Evolutionary conservation across 2,329 filamentous ascomycete species (phyloP), one percentile per base, ranked within the genome.

Genomic region (Gnomoniopsis sp.): DNA sequence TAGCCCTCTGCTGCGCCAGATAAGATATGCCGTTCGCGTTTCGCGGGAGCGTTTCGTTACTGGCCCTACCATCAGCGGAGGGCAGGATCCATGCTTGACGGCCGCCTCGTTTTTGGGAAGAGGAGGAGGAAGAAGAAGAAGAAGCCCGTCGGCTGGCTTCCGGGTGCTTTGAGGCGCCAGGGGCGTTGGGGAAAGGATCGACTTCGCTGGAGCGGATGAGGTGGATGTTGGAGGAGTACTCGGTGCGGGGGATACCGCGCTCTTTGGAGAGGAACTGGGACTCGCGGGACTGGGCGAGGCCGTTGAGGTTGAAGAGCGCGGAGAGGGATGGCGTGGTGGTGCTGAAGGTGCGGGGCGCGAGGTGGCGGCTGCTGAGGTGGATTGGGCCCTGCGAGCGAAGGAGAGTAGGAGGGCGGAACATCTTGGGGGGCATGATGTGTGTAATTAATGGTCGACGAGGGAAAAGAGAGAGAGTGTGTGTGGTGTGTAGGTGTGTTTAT

Each of bases 141-240:
- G 21, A n/a, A 14, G 15, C 34, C 44, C 6, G 12, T 21, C 22
- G 21, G 30, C 19, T 22, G 14, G 10, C 44, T 19, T 46, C 17
- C 49, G 21, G 51, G 34, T 43, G 7, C 17, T 48, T 53, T 19
- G 36, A 49, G 22, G 57, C 52, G 2, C 56, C 59, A 8, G 59
- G 59, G 22, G 33, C 53, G 22, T 44, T 38, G 15, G 56, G 52
- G 33, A 61, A 61, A 11, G 59, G 56, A 43, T 61, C 57, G 52
- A 61, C 59, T 17, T 61, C 59, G 49, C 59, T 59, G 17, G 59
- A 56, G 17, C 59, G 59, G 49, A 61, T 61, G 4, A 59, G 59
- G 33, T 61, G 56, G 7, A 47, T 46, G 15, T 50, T 56, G 33
- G 59, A 49, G 2, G 53, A 57, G 15, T 53, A 61, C 53, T 61